Base-by-base conservation (phyloP, 2,329 filamentous ascomycete species). In the Verruconis gallopava region DNA sequence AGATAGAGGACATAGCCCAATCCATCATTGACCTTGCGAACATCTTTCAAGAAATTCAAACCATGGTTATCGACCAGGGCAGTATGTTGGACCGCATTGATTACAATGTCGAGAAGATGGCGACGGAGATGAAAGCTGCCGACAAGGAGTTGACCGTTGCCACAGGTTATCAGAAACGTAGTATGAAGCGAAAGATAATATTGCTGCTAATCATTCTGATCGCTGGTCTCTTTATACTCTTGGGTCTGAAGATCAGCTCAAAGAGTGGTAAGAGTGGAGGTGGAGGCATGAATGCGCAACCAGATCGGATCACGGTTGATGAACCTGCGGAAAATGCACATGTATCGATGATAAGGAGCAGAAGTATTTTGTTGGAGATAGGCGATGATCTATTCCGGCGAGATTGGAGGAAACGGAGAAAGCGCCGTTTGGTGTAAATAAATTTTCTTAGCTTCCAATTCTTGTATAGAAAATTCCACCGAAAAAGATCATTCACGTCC, bases 1-100 rank as follows among this genome's bases (percentile, higher is more conserved):
- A 96, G 61, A 98, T 98, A 53, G 93, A 93, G 56, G 88, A 95
- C 52, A 98, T 98, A 48, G 91, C 91, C 2, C 88, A 95, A 58
- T 89, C 91, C 44, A 96, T 98, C 61, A 96, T 98, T 54, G 89
- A 96, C 57, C 69, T 98, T 5, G 85, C 89, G 3, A 91, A 95
- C 58, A 85, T 98, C 39, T 98, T 98, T 67, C 85, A 93, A 47
- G 91, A 98, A 54, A 68, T 98, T 21, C 91, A 98, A 62, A 80
- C 72, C 37, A 96, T 98, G 88, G 85, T 71, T 45, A 71, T 71
- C 35, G 67, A 71, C 47, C 67, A 71, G 48, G 67, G 67, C 20
- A 68, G 60, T 42, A 63, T 71, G 55, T 56, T 71, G 9, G 67
- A 71, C 45, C 62, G 67, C 28, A 69, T 71, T 46, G 67, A 71